phyloP scores from a whole-genome alignment of 2,329 filamentous ascomycete genomes.

The Stachybotrys chlorohalonatus region DNA sequence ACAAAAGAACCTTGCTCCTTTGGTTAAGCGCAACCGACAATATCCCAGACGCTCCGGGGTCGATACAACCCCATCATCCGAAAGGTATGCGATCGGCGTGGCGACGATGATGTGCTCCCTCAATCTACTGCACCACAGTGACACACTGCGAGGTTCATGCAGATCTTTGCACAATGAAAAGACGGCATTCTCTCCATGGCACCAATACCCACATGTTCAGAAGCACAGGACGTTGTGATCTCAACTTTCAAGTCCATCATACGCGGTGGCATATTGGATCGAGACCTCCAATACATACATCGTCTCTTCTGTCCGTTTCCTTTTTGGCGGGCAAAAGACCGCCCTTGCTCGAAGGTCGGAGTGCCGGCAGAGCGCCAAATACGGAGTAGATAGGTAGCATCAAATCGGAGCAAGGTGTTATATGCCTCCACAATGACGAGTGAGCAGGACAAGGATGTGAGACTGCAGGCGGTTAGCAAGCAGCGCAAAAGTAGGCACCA shows the following conservation, averaged over 20 bases:
- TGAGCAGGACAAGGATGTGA: neutral
- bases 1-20: neutral
- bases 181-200: neutral
- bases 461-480: no score
- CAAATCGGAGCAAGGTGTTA: neutral
- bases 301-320: neutral
- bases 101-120: neutral
- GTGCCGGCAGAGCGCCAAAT: neutral
- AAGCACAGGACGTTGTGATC: neutral
- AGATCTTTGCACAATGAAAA: neutral
- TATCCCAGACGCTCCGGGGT: neutral
- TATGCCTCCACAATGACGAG: neutral
- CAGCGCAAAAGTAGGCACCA: no score
- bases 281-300: neutral
- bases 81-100: neutral
- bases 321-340: neutral
- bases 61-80: neutral
- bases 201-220: neutral
- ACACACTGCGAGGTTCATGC: neutral
- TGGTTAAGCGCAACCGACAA: neutral
- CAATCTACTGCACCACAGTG: no score
- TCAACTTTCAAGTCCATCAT: neutral
- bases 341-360: neutral
- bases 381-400: neutral
- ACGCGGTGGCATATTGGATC: neutral